Base-by-base conservation (phyloP, 306 rosid genomes). In the Dryas octopetala region DNA sequence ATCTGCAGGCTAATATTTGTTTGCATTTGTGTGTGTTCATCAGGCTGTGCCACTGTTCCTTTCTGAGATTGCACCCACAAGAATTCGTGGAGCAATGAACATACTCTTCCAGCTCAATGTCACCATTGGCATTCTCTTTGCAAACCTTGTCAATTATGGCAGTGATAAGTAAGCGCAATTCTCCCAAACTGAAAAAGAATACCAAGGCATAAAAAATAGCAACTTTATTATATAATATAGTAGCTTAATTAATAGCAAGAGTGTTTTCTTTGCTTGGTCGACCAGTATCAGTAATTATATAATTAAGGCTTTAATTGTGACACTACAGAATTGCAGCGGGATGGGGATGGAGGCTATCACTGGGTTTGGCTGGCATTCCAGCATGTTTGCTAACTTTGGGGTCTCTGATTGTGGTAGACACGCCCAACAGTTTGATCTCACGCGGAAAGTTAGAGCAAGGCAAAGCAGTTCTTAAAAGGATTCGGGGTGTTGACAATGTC, bases 1-100 rank as follows among this genome's bases (percentile, higher is more conserved):
- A 8, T 5, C 8, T 1, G 6, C 8, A 46, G 6, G 4, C 38
- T 32, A 32, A 32, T 46, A 8, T 1, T 46, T 46, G 49, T 5
- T 46, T 46, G 4, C 9, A 8, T 17, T 9, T 1, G 13, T 74
- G 5, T 66, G 40, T 40, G 49, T n/a, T n/a, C 12, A 43, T 43
- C 70, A 87, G 88, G 91, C 96, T 3, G 91, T 86, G 57, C 96
- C 92, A 0, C 78, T 89, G 28, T 87, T 89, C 66, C 78, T 89
- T 44, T 89, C 90, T 3, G 91, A 90, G 84, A 90, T 90, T 28
- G 89, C 93, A 8, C 91, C 93, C 3, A 86, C 89, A 2, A 86
- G 89, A 72, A 85, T 86, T 49, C 91, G 96, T 15, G 96, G 96
- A 14, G 96, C 93, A 11, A 86, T 90, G 0, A 88, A 88, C 82